phyloP scores from a whole-genome alignment of 495 filamentous ascomycete species.

The Wilcoxina mikolae region DNA sequence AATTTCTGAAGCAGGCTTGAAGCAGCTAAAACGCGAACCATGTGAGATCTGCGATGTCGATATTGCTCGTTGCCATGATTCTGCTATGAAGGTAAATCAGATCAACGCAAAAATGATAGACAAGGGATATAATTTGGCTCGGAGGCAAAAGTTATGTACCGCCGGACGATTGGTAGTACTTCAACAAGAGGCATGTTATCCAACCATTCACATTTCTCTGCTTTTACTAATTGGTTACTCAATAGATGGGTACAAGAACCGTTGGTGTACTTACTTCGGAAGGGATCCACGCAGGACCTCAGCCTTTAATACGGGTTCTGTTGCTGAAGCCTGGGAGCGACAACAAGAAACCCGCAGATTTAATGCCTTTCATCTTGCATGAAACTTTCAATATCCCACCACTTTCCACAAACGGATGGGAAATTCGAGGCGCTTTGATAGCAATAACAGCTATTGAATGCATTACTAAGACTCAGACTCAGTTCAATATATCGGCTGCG shows the following conservation, averaged over 20 bases:
- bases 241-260: conserved; percentile 18
- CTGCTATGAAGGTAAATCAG: conserved; percentile 59
- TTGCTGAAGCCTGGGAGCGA: conserved; percentile 15
- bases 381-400: not conserved
- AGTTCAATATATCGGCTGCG: conserved; percentile 40
- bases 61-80: conserved; percentile 61
- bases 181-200: conserved; percentile 14
- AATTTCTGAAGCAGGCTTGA: conserved; percentile 79
- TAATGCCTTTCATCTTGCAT: conserved; percentile 20
- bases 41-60: conserved; percentile 72
- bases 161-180: conserved; percentile 57
- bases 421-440: conserved; percentile 3
- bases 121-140: conserved; percentile 52
- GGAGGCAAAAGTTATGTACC: conserved; percentile 65
- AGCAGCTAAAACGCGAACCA: conserved; percentile 70
- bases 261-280: conserved; percentile 21
- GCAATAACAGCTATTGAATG: conserved; percentile 40
- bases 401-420: not conserved
- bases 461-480: conserved; percentile 58
- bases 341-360: conserved; percentile 13
- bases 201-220: conserved; percentile 8
- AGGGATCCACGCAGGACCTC: conserved; percentile 13
- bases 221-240: conserved; percentile 3
- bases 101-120: conserved; percentile 60
- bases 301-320: conserved; percentile 18